Base-by-base conservation (phyloP, 768 basidiomycete genomes). In the Pleurotus citrinopileatus region DNA sequence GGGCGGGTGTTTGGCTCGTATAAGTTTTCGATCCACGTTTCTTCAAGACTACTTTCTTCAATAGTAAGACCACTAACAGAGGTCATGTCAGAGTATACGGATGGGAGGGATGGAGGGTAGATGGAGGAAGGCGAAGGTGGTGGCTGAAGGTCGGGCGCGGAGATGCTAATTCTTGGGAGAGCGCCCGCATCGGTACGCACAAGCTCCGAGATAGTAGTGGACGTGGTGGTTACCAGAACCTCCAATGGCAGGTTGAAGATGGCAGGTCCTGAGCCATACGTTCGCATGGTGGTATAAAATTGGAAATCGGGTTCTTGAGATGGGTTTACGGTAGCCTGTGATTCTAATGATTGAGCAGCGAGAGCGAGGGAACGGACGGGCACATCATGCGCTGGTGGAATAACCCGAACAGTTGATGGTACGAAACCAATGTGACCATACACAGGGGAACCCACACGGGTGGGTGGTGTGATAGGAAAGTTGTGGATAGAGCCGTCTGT, bases 11-110 rank as follows among this genome's bases (percentile, higher is more conserved):
- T 26, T 3, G 46, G 46, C 20, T 47, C 46, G 13, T 47, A 47
- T 13, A 47, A n/a, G n/a, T 47, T 26, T 8, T 47, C 46, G n/a
- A 47, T 47, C 46, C 46, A 47, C 8, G 46, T 47, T 6, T 47
- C 46, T 32, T 4, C 46, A 10, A 47, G 9, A 17, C 26, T 32
- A n/a, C 17, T 7, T 28, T 47, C 46, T 28, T 47, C 46, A 19
- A 22, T 26, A 12, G 12, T 17, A 22, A 32, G 13, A 3, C 17
- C 46, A 19, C 46, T 47, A 9, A 26, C 13, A 1, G 46, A 27
- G 10, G 17, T 29, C 15, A 19, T 25, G 2, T 47, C 46, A 3
- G 46, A 47, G n/a, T 29, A 22, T 26, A 29, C n/a, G 1, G 46
- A 47, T n/a, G 28, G 13, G 13, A 47, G 22, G 17, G 46, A 47